These are phyloP conservation scores for Xylariales sp. DNA, from an alignment of 2,329 filamentous ascomycete genomes.

Conservation along the genomic window DNA sequence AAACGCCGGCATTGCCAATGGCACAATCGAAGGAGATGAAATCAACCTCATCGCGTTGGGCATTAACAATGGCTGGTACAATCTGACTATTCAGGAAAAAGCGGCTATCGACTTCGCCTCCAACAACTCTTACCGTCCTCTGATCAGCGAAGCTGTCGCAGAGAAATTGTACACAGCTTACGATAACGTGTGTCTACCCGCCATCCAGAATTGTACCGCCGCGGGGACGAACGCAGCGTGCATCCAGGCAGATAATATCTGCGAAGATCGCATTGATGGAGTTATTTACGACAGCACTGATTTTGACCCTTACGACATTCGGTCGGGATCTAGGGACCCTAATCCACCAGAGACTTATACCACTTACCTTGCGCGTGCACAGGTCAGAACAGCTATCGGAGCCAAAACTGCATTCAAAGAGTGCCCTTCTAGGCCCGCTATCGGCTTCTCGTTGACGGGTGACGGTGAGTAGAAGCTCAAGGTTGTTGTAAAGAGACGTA, in stretches of 20 bases:
- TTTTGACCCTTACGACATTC: constrained; percentile 45
- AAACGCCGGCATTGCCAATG: constrained; percentile 19
- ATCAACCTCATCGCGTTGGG: constrained; percentile 21
- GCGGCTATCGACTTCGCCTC: constrained; percentile 15
- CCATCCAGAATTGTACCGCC: constrained; percentile 9
- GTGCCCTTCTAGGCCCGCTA: constrained; percentile 31
- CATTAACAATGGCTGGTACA: constrained; percentile 23
- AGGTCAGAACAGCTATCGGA: constrained; percentile 38
- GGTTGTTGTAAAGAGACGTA: too few relatives aligned
- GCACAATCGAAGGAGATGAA: constrained; percentile 14
- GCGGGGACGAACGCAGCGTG: constrained; percentile 7
- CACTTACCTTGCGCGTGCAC: constrained; percentile 32
- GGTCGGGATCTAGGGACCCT: constrained; percentile 30
- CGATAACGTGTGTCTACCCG: constrained; percentile 11
- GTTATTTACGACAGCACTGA: constrained; percentile 15
- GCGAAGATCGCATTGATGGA: constrained; percentile 30
- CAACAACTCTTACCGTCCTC: constrained; percentile 12
- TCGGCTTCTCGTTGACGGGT: constrained; percentile 35
- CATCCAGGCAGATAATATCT: constrained; percentile 11
- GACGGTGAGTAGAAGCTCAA: constrained; percentile 29
- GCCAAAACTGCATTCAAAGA: constrained; percentile 36
- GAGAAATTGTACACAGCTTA: constrained; percentile 12
- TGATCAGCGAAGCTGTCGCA: constrained; percentile 4
- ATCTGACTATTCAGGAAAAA: constrained; percentile 17
- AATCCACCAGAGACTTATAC: constrained; percentile 36